Conservation (phyloP, 257 asterid species). For the Lantana camara region DNA sequence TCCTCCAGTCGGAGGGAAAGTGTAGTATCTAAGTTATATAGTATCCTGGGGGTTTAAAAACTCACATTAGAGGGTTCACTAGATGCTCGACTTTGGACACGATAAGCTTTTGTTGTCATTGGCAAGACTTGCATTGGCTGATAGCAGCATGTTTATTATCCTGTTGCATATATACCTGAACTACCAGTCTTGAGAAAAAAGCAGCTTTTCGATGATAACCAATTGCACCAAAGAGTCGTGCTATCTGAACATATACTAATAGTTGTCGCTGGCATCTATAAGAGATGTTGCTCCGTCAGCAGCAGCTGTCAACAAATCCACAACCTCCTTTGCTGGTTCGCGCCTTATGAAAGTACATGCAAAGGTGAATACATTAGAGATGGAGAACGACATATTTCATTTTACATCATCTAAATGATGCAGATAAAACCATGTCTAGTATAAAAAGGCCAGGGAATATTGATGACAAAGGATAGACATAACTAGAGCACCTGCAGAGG, state of each 20-base stretch:
- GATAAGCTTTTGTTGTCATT: conserved; percentile 95
- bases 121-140: conserved; percentile 98
- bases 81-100: conserved; percentile 93
- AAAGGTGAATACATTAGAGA: conserved; percentile 16
- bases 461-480: conserved; percentile 9
- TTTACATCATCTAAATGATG: conserved; percentile 13
- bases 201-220: conserved; percentile 99
- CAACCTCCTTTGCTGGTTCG: conserved; percentile 93
- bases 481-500: conserved; percentile 82
- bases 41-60: too few species aligned
- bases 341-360: conserved; percentile 51
- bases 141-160: conserved; percentile 92
- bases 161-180: conserved; percentile 96
- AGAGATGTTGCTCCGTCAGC: conserved; percentile 96
- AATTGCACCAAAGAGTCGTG: conserved; percentile 91
- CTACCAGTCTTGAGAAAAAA: conserved; percentile 96
- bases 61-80: conserved; percentile 68
- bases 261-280: conserved; percentile 96
- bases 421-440: neutral
- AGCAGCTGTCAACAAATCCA: conserved; percentile 88
- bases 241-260: conserved; percentile 83
- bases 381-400: conserved; percentile 7
- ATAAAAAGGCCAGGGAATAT: conserved; percentile 9
- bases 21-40: too few species aligned
- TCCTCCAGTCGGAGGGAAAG: conserved; percentile 42